Percentiles rank a stretch among this genome's conserved stretches.
Evolutionary conservation across 2,329 filamentous ascomycete species (phyloP).

Genomic region (Pseudofabraea citricarpa): DNA sequence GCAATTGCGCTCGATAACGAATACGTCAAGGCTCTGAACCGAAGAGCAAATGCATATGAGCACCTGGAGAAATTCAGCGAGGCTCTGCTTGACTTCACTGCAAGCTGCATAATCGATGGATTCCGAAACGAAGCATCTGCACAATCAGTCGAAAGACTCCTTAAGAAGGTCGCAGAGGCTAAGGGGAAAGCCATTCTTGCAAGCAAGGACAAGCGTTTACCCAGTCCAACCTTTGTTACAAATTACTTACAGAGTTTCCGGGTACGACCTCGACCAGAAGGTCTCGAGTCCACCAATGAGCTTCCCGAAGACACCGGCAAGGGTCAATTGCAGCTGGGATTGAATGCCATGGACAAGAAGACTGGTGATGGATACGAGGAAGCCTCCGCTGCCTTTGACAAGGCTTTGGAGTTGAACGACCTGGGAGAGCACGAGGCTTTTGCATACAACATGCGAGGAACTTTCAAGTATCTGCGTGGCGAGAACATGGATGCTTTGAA

Average conservation of each 20-base stretch:
- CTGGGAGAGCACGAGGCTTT: conserved; percentile 81
- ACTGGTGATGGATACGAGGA: conserved; percentile 90
- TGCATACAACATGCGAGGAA: conserved; percentile 94
- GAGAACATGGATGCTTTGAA: conserved; percentile 77
- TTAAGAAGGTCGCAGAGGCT: conserved; percentile 95
- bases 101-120: conserved; percentile 97
- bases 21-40: conserved; percentile 97
- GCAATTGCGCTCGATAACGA: conserved; percentile 90
- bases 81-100: conserved; percentile 94
- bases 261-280: conserved; percentile 69
- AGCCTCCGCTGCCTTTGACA: conserved; percentile 79
- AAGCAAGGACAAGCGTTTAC: conserved; percentile 76
- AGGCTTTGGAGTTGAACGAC: conserved; percentile 76
- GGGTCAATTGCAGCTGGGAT: conserved; percentile 79
- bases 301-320: conserved; percentile 73
- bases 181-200: conserved; percentile 88
- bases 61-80: conserved; percentile 88
- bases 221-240: conserved; percentile 92
- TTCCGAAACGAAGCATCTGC: conserved; percentile 91
- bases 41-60: conserved; percentile 94
- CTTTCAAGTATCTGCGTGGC: conserved; percentile 88
- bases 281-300: conserved; percentile 77
- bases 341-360: conserved; percentile 76
- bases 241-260: conserved; percentile 99
- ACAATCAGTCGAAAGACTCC: conserved; percentile 81